These are phyloP conservation scores for Eleusine coracana DNA, from an alignment of 176 grass and related monocot species.

Conservation along the genomic window DNA sequence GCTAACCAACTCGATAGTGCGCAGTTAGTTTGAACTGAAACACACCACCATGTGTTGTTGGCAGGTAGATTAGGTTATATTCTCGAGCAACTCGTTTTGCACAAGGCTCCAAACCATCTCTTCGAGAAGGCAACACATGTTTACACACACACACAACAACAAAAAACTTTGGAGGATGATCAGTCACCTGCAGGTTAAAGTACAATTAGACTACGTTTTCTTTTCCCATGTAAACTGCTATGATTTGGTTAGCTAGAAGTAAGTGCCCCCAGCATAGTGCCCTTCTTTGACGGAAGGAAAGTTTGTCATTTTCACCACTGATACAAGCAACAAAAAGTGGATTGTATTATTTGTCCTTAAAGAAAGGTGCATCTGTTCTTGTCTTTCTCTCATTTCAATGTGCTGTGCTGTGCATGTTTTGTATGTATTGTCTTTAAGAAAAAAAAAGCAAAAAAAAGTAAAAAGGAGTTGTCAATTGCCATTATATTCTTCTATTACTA, in stretches of 20 bases:
- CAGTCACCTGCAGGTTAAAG: slow-evolving; percentile 31
- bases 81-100: slow-evolving; percentile 40
- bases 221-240: background rate
- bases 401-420: background rate
- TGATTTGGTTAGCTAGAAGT: slow-evolving; percentile 31
- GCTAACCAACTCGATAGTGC: slow-evolving; percentile 31
- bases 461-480: background rate
- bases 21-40: slow-evolving; percentile 20
- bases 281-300: slow-evolving; percentile 34
- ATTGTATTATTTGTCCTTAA: slow-evolving; percentile 9
- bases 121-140: slow-evolving; percentile 5
- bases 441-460: background rate
- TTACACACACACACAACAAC: background rate
- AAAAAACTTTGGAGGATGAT: background rate
- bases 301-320: slow-evolving; percentile 51
- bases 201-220: background rate
- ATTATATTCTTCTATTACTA: background rate
- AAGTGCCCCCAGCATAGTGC: slow-evolving; percentile 21
- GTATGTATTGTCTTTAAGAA: background rate
- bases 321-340: slow-evolving; percentile 41
- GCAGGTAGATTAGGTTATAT: background rate
- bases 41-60: slow-evolving; percentile 15
- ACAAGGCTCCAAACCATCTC: slow-evolving; percentile 8
- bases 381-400: background rate
- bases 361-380: slow-evolving; percentile 16